Evolutionary conservation across 805 yeast genomes (phyloP).

Genomic region (Kazachstania taianensis): DNA sequence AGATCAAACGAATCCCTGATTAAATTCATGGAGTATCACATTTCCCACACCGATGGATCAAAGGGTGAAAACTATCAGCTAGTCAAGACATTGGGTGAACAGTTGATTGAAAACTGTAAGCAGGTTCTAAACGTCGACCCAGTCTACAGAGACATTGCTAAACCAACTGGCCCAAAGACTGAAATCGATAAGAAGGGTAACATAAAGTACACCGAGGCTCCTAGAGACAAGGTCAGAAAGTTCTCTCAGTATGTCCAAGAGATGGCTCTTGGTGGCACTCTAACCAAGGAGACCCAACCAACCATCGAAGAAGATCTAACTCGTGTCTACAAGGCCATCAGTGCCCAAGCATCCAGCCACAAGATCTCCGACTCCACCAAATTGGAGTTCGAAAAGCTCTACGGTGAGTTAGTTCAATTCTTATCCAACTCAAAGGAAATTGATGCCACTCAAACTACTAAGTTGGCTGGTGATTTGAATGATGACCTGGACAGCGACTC

Average conservation of each 20-base stretch:
- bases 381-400: conserved; percentile 59
- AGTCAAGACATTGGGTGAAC: conserved; percentile 84
- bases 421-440: conserved; percentile 63
- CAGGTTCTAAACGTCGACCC: conserved; percentile 75
- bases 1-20: conserved; percentile 88
- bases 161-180: conserved; percentile 93
- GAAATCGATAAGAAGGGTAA: conserved; percentile 81
- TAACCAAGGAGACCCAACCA: conserved; percentile 60
- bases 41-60: conserved; percentile 49
- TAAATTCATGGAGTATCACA: conserved; percentile 88
- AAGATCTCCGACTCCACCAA: conserved; percentile 49
- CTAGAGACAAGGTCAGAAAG: conserved; percentile 86
- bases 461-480: conserved; percentile 40
- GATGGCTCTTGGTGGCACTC: conserved; percentile 90
- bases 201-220: conserved; percentile 71
- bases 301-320: conserved; percentile 79
- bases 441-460: conserved; percentile 54
- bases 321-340: conserved; percentile 69
- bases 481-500: conserved; percentile 42
- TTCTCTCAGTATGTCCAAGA: conserved; percentile 90
- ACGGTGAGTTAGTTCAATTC: conserved; percentile 59
- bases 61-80: conserved; percentile 89
- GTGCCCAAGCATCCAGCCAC: conserved; percentile 48
- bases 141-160: conserved; percentile 88
- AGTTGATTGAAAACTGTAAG: conserved; percentile 89